These are phyloP conservation scores for Aaosphaeria arxii DNA, from an alignment of 2,329 filamentous ascomycete species.

Conservation along the genomic window DNA sequence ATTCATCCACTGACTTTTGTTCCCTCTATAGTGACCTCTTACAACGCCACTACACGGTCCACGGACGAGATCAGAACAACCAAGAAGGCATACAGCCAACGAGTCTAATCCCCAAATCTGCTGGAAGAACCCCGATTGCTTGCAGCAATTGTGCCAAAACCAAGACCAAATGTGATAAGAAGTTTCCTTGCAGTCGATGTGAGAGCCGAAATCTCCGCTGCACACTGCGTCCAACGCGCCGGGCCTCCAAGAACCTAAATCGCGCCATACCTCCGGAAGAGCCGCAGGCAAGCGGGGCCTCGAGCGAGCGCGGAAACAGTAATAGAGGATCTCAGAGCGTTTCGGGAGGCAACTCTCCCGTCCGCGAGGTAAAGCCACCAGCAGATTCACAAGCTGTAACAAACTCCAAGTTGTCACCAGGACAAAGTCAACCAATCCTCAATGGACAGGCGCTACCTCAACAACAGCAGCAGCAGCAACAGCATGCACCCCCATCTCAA, in stretches of 20 bases:
- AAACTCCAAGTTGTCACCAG: conserved; percentile 17
- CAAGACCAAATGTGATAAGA: conserved; percentile 55
- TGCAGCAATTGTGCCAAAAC: conserved; percentile 55
- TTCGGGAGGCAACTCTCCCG: conserved; percentile 35
- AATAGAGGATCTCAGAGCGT: conserved; percentile 23
- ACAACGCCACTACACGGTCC: conserved; percentile 52
- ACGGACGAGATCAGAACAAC: conserved; percentile 50
- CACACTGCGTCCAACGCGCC: conserved; percentile 45
- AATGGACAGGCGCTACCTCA: conserved; percentile 6
- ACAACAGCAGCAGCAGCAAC: conserved; percentile 3
- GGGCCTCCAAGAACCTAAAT: conserved; percentile 44
- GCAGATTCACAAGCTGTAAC: conserved; percentile 2
- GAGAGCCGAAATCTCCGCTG: conserved; percentile 49
- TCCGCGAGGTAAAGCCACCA: conserved; percentile 16
- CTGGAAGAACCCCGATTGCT: conserved; percentile 51
- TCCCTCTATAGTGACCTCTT: conserved; percentile 43
- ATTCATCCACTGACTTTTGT: not conserved
- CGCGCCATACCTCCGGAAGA: conserved; percentile 22
- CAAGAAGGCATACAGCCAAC: conserved; percentile 47
- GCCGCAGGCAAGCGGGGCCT: conserved; percentile 22
- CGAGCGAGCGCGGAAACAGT: conserved; percentile 33
- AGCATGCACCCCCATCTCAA: conserved; percentile 9
- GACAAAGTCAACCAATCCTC: conserved; percentile 10
- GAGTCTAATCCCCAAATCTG: conserved; percentile 52
- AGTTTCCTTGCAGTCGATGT: conserved; percentile 53